Evolutionary conservation across 2,329 filamentous ascomycete species (phyloP).

Genomic region (Arthrobotrys megalospora): DNA sequence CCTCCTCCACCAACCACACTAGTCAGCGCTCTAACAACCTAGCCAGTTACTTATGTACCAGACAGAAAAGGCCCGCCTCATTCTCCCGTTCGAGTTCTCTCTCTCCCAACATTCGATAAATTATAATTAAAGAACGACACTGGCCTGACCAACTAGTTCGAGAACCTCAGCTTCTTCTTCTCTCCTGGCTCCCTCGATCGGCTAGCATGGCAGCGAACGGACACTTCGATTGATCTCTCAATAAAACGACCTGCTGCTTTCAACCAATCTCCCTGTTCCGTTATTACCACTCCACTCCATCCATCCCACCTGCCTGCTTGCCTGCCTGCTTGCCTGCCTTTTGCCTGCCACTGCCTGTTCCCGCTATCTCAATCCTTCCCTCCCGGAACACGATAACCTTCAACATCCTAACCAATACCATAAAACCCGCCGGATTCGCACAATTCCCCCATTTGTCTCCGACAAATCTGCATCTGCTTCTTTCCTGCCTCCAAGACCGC

Average conservation of each 20-base stretch:
- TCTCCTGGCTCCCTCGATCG: slow-evolving; percentile 1
- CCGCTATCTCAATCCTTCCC: slow-evolving; percentile 20
- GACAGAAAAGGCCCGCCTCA: background rate
- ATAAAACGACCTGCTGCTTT: slow-evolving; percentile 41
- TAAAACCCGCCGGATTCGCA: slow-evolving; percentile 33
- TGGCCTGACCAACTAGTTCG: background rate
- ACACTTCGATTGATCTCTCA: slow-evolving; percentile 27
- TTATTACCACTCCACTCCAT: too few species aligned
- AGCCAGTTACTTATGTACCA: too few species aligned
- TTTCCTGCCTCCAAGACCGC: slow-evolving; percentile 54
- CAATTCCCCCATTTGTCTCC: slow-evolving; percentile 2
- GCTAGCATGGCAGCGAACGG: slow-evolving; percentile 43
- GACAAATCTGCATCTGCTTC: slow-evolving; percentile 3
- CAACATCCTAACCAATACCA: background rate
- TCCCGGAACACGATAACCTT: slow-evolving; percentile 5
- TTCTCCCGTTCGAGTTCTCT: background rate
- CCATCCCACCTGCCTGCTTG: background rate
- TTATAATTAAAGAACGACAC: background rate
- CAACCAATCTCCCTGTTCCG: slow-evolving; percentile 3
- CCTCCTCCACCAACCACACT: background rate
- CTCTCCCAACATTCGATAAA: background rate
- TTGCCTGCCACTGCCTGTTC: slow-evolving; percentile 1
- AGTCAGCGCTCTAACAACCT: background rate
- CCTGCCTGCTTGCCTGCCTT: background rate
- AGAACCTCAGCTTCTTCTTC: too few species aligned